Base-by-base conservation (phyloP, 257 asterid genomes). In the Fraxinus pennsylvanica region DNA sequence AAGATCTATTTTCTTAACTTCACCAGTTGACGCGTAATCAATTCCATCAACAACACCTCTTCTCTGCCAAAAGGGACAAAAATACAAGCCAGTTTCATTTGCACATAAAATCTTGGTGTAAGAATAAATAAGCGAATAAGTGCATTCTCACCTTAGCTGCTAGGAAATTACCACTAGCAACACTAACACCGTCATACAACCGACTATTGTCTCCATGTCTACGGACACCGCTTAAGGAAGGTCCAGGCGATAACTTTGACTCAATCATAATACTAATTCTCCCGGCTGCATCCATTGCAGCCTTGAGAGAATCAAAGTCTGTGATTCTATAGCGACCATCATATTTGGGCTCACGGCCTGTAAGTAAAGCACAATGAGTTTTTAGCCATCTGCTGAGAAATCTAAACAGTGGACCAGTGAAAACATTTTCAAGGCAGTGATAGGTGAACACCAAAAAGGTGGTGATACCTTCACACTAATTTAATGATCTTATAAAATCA, bases 271-370 rank as follows among this genome's bases (percentile, higher is more conserved):
- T 87, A 30, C 91, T 91, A 78, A 90, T 92, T 78, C 92, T 90
- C 72, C 97, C 98, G 0, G 97, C 89, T 25, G 99, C 94, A 86
- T 90, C 91, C 90, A 90, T 90, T 65, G 99, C 94, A 33, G 99
- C 97, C 75, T 80, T 75, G 59, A 92, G 97, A 66, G 99, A 93
- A 81, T 93, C 96, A 41, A 95, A 63, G 79, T 96, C 99, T 3
- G 99, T 90, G 81, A 93, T 82, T 86, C 99, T 96, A 82, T 96
- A 96, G 84, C 97, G 89, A 75, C 99, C 99, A 68, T 82, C 93
- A 75, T 91, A 93, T 86, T 86, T 90, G 39, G 99, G 91, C 71
- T 93, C 97, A 72, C 81, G 86, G 80, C 97, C 99, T 96, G 92
- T 74, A 43, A 84, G 78, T 52, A 1, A 21, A 81, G 68, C 19